Conservation (phyloP, 2,329 filamentous ascomycete species). For the Geosmithia morbida region DNA sequence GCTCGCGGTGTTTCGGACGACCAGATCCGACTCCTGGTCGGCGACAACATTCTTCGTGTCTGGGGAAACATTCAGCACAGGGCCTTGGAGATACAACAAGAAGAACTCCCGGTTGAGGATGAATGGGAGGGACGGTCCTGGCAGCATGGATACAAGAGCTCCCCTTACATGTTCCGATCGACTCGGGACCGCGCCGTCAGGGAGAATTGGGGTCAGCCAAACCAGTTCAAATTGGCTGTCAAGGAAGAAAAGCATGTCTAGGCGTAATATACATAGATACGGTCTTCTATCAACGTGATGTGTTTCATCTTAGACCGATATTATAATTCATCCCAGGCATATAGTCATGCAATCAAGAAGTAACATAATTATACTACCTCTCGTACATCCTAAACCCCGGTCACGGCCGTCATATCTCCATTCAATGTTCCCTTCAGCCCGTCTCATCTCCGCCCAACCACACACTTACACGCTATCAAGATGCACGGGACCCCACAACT, state of each 20-base stretch:
- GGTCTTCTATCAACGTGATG: too few species aligned
- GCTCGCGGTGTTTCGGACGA: conserved; percentile 14
- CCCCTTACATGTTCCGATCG: conserved; percentile 11
- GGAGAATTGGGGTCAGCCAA: conserved; percentile 10
- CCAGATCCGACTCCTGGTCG: conserved; percentile 55
- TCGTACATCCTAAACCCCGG: too few species aligned
- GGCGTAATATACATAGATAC: background rate
- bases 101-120: conserved; percentile 17
- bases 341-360: too few species aligned
- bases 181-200: conserved; percentile 7
- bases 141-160: conserved; percentile 11
- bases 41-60: conserved; percentile 69
- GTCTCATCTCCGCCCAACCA: too few species aligned
- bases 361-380: too few species aligned
- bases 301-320: too few species aligned
- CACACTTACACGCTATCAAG: too few species aligned
- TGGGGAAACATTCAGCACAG: conserved; percentile 68
- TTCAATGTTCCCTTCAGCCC: too few species aligned
- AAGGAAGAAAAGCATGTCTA: conserved; percentile 2
- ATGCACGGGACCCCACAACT: too few species aligned
- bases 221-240: conserved; percentile 3
- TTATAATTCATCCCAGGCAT: too few species aligned
- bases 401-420: too few species aligned
- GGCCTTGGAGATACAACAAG: conserved; percentile 48
- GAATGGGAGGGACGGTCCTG: conserved; percentile 13